These are phyloP conservation scores for Pleurotus djamor DNA, from an alignment of 768 basidiomycete genomes.

Conservation along the genomic window DNA sequence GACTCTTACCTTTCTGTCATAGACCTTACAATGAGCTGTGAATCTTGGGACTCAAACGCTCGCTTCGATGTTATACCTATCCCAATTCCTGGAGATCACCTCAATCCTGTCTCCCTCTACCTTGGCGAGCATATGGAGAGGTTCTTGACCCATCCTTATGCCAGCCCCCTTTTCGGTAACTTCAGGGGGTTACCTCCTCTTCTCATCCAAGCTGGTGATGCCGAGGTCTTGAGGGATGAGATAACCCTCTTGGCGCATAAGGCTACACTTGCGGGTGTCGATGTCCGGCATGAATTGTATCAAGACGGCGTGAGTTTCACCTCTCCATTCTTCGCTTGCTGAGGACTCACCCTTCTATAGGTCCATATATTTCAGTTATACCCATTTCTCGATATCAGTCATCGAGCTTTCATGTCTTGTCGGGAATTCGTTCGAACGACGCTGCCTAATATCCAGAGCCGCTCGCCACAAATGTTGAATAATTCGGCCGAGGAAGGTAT, in stretches of 20 bases:
- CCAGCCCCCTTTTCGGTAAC: constrained; percentile 91
- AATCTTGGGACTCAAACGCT: constrained; percentile 96
- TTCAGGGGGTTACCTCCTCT: constrained; percentile 85
- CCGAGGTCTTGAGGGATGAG: constrained; percentile 95
- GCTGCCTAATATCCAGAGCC: constrained; percentile 51
- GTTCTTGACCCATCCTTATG: constrained; percentile 95
- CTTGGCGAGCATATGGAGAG: constrained; percentile 78
- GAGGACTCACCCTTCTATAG: constrained; percentile 28
- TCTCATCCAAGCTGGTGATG: constrained; percentile 90
- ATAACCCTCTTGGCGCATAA: constrained; percentile 91
- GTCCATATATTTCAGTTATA: constrained; percentile 92
- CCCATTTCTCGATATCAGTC: constrained; percentile 69
- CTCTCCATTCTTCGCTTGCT: neutral
- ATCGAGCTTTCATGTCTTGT: constrained; percentile 69
- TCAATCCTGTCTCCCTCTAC: constrained; percentile 94
- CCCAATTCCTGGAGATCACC: constrained; percentile 73
- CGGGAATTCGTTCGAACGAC: constrained; percentile 62
- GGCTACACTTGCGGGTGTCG: constrained; percentile 81
- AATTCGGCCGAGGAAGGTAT: constrained; percentile 55
- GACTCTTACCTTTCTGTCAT: constrained; percentile 2
- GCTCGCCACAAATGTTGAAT: constrained; percentile 51
- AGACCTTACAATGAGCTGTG: constrained; percentile 97
- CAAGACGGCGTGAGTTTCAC: constrained; percentile 75
- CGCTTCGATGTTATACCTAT: constrained; percentile 80
- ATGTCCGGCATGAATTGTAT: constrained; percentile 85